Base-by-base conservation (phyloP, 2,329 filamentous ascomycete genomes). In the Fusarium luffae region DNA sequence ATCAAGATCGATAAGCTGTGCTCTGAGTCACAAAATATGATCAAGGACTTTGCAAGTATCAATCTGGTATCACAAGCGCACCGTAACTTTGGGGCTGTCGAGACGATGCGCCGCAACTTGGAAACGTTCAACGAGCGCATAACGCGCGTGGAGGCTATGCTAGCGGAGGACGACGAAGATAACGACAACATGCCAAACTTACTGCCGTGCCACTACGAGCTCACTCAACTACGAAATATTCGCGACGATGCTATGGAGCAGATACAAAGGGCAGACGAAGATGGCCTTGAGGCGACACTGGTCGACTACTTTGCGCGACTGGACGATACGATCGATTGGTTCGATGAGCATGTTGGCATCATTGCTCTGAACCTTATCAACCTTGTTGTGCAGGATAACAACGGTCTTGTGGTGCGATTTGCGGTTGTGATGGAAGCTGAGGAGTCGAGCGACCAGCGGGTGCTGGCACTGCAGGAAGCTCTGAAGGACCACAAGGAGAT, bases 1-100 rank as follows among this genome's bases (percentile, higher is more conserved):
- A 94, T 97, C 85, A 97, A 95, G 82, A 98, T 99, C 76, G 96
- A 99, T 84, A 94, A 93, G 82, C 88, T 99, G 70, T 99, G 96
- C 83, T 94, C 94, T 69, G 97, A 99, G 82, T 94, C 94, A 57
- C 95, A 98, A 84, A 93, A 93, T 78, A 98, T 98, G 89, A 97
- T 99, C 76, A 90, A 92, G 77, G 96, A 99, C 84, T 98, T 99
- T 81, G 91, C 92, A 37, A 93, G 93, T 77, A 96, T 97, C 85
- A 96, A 97, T 79, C 84, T 93, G 66, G 92, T 97, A 57, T 95
- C 95, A 58, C 93, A 97, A 81, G 96, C 97, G 71, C 96, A 99
- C 82, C 89, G 95, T 69, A 98, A 99, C 82, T 99, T 99, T 78
- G 93, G 92, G 75, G 93, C 93, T 47, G 94, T 97, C 65, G 91